phyloP scores from a whole-genome alignment of 164 flowering plant genomes.

The Malania oleifera region DNA sequence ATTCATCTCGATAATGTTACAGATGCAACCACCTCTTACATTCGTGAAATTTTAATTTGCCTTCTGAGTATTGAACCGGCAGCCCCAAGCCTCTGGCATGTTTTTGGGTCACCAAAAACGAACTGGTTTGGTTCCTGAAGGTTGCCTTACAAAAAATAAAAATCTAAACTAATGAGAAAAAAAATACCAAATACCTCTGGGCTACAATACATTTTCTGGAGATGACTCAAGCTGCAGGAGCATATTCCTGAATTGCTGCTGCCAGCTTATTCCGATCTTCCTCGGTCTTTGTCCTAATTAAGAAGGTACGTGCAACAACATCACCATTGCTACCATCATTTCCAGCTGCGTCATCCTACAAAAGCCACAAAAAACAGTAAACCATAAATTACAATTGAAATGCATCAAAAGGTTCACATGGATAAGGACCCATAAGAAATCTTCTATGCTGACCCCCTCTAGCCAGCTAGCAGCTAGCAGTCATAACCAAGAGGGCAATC shows the following conservation, averaged over 20 bases:
- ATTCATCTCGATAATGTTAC: not conserved
- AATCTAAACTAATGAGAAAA: not conserved
- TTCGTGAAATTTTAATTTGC: not conserved
- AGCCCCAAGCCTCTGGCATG: too few relatives aligned
- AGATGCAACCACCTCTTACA: not conserved
- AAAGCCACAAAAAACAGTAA: not conserved
- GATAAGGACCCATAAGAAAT: not conserved
- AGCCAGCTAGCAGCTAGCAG: too few relatives aligned
- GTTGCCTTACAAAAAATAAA: conserved; percentile 5
- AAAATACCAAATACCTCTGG: not conserved
- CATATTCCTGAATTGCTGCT: conserved; percentile 52
- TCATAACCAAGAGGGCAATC: too few relatives aligned
- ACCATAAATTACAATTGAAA: not conserved
- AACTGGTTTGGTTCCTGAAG: not conserved
- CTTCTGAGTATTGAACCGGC: conserved; percentile 4
- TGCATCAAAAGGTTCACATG: not conserved
- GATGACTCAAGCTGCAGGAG: conserved; percentile 40
- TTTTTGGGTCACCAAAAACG: not conserved
- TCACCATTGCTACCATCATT: conserved; percentile 34
- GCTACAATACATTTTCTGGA: not conserved
- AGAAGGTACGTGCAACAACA: conserved; percentile 67
- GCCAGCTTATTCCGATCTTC: conserved; percentile 73
- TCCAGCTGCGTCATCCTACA: conserved; percentile 39
- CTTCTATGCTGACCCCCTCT: too few relatives aligned
- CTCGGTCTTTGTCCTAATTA: conserved; percentile 66